These are phyloP conservation scores for Edhazardia aedis DNA, from an alignment of 371 early-diverging fungal species.

Conservation along the genomic window DNA sequence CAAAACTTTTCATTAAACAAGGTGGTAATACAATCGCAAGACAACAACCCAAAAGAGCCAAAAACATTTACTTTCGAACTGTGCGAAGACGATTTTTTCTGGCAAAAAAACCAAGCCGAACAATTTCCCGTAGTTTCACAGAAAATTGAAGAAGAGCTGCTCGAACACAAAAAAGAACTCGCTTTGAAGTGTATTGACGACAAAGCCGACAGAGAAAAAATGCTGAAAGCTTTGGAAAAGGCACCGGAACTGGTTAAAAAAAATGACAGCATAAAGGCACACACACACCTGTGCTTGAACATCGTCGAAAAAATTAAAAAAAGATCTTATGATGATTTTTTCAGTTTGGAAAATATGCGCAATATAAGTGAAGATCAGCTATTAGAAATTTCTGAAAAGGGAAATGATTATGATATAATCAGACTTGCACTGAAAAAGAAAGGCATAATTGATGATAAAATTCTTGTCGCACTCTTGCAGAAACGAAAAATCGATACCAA, in stretches of 20 bases:
- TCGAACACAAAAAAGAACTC: constrained; percentile 44
- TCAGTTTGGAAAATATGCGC: constrained; percentile 30
- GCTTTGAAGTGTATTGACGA: constrained; percentile 31
- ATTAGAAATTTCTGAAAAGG: constrained; percentile 26
- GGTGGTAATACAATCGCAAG: constrained; percentile 10
- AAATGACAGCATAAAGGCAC: constrained; percentile 37
- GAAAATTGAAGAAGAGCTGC: constrained; percentile 37
- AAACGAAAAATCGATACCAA: constrained; percentile 23
- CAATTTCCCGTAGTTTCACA: constrained; percentile 45
- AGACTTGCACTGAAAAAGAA: constrained; percentile 24
- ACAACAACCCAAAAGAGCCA: constrained; percentile 2
- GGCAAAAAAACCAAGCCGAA: constrained; percentile 31
- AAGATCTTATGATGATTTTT: constrained; percentile 43
- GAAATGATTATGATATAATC: constrained; percentile 27
- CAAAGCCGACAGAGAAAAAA: constrained; percentile 22
- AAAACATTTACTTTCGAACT: constrained; percentile 26
- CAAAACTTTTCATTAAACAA: constrained; percentile 35
- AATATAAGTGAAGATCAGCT: constrained; percentile 18
- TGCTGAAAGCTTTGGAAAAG: constrained; percentile 32
- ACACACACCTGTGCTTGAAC: constrained; percentile 39
- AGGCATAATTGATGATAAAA: constrained; percentile 8
- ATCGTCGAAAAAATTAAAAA: constrained; percentile 40
- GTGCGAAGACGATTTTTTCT: constrained; percentile 36
- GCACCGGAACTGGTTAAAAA: constrained; percentile 37
- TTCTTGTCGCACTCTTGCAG: constrained; percentile 23